Base-by-base conservation (phyloP, 768 basidiomycete genomes). In the Xerocomellus dryophilus region DNA sequence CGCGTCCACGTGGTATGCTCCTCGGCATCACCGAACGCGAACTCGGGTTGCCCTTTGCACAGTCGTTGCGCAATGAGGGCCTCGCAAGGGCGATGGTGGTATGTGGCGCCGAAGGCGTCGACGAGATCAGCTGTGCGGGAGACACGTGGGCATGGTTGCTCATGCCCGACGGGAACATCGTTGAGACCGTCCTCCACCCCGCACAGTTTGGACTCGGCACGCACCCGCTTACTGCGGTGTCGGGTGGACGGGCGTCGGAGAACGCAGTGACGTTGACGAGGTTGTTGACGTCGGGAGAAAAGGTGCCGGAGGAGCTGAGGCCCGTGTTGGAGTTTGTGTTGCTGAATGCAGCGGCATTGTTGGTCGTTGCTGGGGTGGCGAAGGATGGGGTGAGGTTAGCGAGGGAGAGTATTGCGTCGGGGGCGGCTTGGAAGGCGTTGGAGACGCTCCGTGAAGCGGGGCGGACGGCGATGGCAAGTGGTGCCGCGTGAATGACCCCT, bases 91-190 rank as follows among this genome's bases (percentile, higher is more conserved):
- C 93, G 0, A 73, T 95, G 51, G 93, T 99, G 20, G 96, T 99
- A 1, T 98, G 94, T 63, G 96, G 96, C 2, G 82, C 81, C 34
- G 97, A 98, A 66, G 83, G 83, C 1, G 76, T 99, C 39, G 96
- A 98, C 71, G 96, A 98, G 76, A 92, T 99, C 66, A 92, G 89
- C 68, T 94, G 92, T 61, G 94, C 92, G 1, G 96, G 96, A 1
- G 83, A 88, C 14, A 95, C 94, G 10, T 81, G 81, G 72, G 87
- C 81, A 34, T 90, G 93, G 95, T 85, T 88, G 53, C 81, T 96
- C 40, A 20, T 17, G 57, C 77, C 78, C 39, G 75, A 90, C 21
- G 90, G 87, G 32, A 61, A 71, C 34, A 84, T 97, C 63, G 81
- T 78, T 0, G 79, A 85, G 60, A 74, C 71, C 29, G 78, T 77